These are phyloP conservation scores for Ceratocystiopsis sp. DNA, from an alignment of 2,329 filamentous ascomycete genomes.

Conservation along the genomic window DNA sequence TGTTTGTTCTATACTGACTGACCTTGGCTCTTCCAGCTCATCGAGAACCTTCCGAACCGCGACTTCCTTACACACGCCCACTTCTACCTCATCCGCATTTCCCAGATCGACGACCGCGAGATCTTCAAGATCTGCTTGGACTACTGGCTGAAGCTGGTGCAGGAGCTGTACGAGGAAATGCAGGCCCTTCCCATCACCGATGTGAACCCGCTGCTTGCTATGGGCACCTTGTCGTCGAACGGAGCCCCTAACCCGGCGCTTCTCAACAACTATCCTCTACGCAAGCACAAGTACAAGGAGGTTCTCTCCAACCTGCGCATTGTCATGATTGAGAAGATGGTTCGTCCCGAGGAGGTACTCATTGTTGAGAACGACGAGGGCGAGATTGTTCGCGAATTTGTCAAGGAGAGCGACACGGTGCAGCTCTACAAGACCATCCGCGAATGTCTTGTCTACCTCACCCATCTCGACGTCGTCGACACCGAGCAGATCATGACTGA, in stretches of 20 bases:
- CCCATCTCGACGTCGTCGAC: conserved; percentile 91
- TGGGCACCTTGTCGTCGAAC: conserved; percentile 58
- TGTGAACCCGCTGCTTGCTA: conserved; percentile 63
- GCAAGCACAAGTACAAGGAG: conserved; percentile 96
- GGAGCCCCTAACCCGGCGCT: conserved; percentile 72
- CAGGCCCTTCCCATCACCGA: conserved; percentile 88
- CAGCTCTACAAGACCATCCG: conserved; percentile 98
- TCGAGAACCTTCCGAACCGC: conserved; percentile 87
- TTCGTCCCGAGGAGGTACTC: conserved; percentile 88
- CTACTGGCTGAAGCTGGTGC: conserved; percentile 97
- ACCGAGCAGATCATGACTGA: conserved; percentile 99
- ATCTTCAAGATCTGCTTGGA: conserved; percentile 99
- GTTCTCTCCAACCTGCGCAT: conserved; percentile 84
- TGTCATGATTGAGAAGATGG: conserved; percentile 99
- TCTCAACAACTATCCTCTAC: conserved; percentile 78
- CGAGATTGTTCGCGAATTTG: conserved; percentile 96
- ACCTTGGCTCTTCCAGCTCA: conserved; percentile 37
- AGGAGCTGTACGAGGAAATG: conserved; percentile 98
- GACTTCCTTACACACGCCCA: conserved; percentile 93
- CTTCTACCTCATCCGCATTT: conserved; percentile 96
- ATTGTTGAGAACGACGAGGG: conserved; percentile 99
- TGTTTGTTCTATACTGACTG: conserved; percentile 2
- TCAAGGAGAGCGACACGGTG: conserved; percentile 98
- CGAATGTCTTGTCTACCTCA: conserved; percentile 92
- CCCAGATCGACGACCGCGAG: conserved; percentile 94